Conservation (phyloP, 495 filamentous ascomycete genomes). For the Penicillium antarcticum region DNA sequence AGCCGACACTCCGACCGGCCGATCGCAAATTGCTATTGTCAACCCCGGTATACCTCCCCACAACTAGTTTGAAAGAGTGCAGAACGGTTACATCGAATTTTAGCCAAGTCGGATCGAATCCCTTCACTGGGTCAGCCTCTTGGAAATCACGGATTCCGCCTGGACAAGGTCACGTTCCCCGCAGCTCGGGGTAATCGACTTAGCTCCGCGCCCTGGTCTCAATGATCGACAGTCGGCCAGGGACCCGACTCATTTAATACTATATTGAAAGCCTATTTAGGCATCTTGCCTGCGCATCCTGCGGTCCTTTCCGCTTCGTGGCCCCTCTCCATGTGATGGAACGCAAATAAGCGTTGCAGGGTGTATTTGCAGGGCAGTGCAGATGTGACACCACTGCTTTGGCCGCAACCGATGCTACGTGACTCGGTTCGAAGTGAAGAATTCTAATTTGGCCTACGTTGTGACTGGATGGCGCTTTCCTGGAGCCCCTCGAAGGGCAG, state of each 20-base stretch:
- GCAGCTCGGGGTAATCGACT: constrained; percentile 14
- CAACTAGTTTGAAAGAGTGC: neutral
- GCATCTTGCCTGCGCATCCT: neutral
- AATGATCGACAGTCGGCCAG: constrained; percentile 15
- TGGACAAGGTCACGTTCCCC: constrained; percentile 11
- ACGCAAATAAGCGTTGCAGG: neutral
- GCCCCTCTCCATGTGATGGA: neutral
- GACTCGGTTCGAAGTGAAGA: neutral
- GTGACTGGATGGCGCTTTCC: constrained; percentile 1
- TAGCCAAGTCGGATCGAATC: neutral
- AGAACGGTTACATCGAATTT: constrained; percentile 1
- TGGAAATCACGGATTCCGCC: constrained; percentile 9
- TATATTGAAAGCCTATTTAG: neutral
- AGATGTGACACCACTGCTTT: constrained; percentile 7
- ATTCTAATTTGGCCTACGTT: neutral
- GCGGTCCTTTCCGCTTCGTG: neutral
- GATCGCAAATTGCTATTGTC: neutral
- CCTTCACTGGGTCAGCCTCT: neutral
- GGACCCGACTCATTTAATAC: neutral
- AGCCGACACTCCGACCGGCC: neutral
- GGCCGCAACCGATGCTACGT: constrained; percentile 8
- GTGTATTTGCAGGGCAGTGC: neutral
- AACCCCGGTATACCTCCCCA: neutral
- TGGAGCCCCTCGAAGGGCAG: constrained; percentile 2
- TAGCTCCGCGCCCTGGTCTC: constrained; percentile 3